phyloP scores from a whole-genome alignment of 1,284 basidiomycete genomes.

The Fomitopsis pinicola region DNA sequence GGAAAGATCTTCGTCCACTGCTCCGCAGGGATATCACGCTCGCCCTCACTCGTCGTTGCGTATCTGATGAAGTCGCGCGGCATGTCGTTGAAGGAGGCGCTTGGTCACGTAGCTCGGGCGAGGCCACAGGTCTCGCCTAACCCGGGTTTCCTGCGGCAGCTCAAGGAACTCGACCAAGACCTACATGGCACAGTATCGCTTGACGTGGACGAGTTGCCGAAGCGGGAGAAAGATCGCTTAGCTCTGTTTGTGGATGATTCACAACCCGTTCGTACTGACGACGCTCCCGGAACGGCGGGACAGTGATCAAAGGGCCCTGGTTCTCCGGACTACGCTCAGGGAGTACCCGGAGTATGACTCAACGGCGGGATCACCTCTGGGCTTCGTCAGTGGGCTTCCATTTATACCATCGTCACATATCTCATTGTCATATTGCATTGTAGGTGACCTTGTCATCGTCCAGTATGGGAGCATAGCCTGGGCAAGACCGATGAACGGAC shows the following conservation, averaged over 20 bases:
- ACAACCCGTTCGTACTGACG: no score
- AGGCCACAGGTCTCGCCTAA: constrained; percentile 34
- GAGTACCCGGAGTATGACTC: no score
- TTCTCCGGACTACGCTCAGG: no score
- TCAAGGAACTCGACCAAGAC: constrained; percentile 34
- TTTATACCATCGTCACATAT: no score
- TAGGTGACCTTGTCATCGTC: no score
- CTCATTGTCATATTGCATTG: no score
- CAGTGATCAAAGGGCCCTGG: no score
- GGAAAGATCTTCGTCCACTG: constrained; percentile 50
- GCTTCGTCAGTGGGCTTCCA: no score
- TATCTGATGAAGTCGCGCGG: constrained; percentile 40
- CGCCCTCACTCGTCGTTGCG: constrained; percentile 46
- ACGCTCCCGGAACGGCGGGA: no score
- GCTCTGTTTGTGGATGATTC: constrained; percentile 24
- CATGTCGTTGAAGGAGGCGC: constrained; percentile 31
- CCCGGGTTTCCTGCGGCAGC: constrained; percentile 33
- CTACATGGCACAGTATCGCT: constrained; percentile 23
- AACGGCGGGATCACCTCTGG: no score
- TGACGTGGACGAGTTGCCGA: constrained; percentile 29
- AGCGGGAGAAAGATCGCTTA: constrained; percentile 25
- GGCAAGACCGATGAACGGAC: no score
- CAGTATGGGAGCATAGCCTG: no score
- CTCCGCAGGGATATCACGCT: constrained; percentile 45
- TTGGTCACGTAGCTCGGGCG: constrained; percentile 26